These are phyloP conservation scores for Fraxinus xanthoxyloides DNA, from an alignment of 305 asterid species.

Conservation along the genomic window DNA sequence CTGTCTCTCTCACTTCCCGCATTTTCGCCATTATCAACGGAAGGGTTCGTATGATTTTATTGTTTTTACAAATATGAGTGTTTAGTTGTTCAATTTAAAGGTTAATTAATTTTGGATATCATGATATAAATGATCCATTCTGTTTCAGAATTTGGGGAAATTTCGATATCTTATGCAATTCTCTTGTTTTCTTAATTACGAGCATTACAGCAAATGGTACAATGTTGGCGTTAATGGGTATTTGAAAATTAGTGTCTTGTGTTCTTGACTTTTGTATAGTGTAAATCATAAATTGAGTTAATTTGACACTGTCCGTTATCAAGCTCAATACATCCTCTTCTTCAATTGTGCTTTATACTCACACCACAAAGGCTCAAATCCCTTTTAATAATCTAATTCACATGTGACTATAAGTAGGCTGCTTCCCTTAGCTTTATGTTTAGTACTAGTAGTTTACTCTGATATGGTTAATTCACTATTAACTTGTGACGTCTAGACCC, in stretches of 20 bases:
- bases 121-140: neutral
- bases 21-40: slow-evolving; percentile 10
- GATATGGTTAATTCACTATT: neutral
- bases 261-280: neutral
- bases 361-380: neutral
- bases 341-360: neutral
- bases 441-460: neutral
- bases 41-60: neutral
- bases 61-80: neutral
- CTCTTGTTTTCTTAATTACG: neutral
- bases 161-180: neutral
- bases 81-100: neutral
- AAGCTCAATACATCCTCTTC: neutral
- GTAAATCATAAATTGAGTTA: neutral
- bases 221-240: neutral
- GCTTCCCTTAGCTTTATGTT: neutral
- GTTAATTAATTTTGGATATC: neutral
- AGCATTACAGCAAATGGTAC: neutral
- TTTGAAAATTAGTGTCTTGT: neutral
- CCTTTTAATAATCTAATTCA: neutral
- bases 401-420: neutral
- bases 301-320: neutral
- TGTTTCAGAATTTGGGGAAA: neutral
- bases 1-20: slow-evolving; percentile 22
- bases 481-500: neutral